phyloP scores from a whole-genome alignment of 2,329 filamentous ascomycete species.

The Erysiphe pulchra region DNA sequence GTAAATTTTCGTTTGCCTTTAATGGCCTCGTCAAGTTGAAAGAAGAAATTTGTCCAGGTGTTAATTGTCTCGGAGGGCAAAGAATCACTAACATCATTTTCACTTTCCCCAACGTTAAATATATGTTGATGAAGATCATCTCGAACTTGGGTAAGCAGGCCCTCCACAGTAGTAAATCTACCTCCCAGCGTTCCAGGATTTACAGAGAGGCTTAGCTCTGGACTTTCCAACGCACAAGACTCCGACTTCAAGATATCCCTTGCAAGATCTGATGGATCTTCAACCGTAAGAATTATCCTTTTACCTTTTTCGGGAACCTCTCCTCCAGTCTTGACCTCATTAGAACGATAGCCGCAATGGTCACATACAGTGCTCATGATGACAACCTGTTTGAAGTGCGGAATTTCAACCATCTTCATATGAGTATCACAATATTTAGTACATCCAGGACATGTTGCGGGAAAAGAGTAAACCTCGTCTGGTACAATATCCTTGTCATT shows the following conservation, averaged over 20 bases:
- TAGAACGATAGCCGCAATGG: slow-evolving; percentile 77
- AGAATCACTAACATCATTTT: slow-evolving; percentile 47
- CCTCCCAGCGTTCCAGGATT: slow-evolving; percentile 87
- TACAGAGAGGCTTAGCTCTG: slow-evolving; percentile 65
- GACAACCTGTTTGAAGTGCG: slow-evolving; percentile 91
- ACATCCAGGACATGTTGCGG: slow-evolving; percentile 37
- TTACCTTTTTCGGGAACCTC: slow-evolving; percentile 69
- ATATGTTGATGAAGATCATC: slow-evolving; percentile 74
- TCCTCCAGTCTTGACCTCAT: slow-evolving; percentile 93
- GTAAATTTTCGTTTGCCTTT: slow-evolving; percentile 58
- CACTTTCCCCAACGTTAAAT: slow-evolving; percentile 42
- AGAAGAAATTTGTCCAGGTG: slow-evolving; percentile 66
- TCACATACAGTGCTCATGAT: slow-evolving; percentile 88
- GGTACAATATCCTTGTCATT: slow-evolving; percentile 62
- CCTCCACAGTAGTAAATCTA: slow-evolving; percentile 90
- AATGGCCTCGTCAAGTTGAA: slow-evolving; percentile 49
- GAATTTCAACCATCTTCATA: slow-evolving; percentile 98
- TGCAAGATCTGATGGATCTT: slow-evolving; percentile 45
- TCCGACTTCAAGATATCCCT: slow-evolving; percentile 94
- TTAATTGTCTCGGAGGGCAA: slow-evolving; percentile 36
- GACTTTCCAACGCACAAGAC: slow-evolving; percentile 64
- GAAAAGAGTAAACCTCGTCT: slow-evolving; percentile 81
- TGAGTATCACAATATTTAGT: slow-evolving; percentile 56
- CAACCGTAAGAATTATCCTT: slow-evolving; percentile 54
- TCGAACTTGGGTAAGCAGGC: slow-evolving; percentile 73